Percentiles rank a stretch among this genome's conserved stretches.
These are phyloP conservation scores for Amanita rubescens DNA, from an alignment of 768 basidiomycete genomes.

Conservation along the genomic window DNA sequence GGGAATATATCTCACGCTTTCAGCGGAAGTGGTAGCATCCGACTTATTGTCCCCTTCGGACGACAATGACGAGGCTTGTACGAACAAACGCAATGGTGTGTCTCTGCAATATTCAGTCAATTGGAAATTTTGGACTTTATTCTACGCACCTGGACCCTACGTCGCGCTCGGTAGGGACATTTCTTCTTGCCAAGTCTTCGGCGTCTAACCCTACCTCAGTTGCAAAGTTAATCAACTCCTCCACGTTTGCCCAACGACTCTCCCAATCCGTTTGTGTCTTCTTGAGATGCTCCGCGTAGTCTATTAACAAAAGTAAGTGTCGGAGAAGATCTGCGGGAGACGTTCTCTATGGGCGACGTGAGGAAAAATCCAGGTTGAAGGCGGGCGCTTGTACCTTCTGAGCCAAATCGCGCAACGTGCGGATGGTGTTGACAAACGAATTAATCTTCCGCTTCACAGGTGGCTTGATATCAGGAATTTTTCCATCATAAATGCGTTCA, in stretches of 20 bases:
- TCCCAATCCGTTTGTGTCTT: constrained; percentile 71
- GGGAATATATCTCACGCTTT: constrained; percentile 9
- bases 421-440: constrained; percentile 51
- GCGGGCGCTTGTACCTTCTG: constrained; percentile 32
- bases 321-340: constrained; percentile 60
- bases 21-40: constrained; percentile 28
- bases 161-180: constrained; percentile 4
- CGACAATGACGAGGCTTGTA: constrained; percentile 77
- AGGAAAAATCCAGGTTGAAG: neutral
- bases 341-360: constrained; percentile 34
- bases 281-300: constrained; percentile 63
- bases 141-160: neutral
- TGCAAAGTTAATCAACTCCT: constrained; percentile 77
- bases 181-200: constrained; percentile 3
- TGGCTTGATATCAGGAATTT: constrained; percentile 58
- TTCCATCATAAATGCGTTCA: constrained; percentile 57
- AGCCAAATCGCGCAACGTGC: constrained; percentile 44
- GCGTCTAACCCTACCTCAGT: constrained; percentile 38
- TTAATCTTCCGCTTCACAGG: constrained; percentile 55
- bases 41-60: constrained; percentile 67
- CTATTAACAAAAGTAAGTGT: constrained; percentile 44
- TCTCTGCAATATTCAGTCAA: constrained; percentile 20
- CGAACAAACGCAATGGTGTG: constrained; percentile 61
- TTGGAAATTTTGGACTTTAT: neutral
- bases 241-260: constrained; percentile 77